These are phyloP conservation scores for Nemania sp. DNA, from an alignment of 2,329 filamentous ascomycete species.

Conservation along the genomic window DNA sequence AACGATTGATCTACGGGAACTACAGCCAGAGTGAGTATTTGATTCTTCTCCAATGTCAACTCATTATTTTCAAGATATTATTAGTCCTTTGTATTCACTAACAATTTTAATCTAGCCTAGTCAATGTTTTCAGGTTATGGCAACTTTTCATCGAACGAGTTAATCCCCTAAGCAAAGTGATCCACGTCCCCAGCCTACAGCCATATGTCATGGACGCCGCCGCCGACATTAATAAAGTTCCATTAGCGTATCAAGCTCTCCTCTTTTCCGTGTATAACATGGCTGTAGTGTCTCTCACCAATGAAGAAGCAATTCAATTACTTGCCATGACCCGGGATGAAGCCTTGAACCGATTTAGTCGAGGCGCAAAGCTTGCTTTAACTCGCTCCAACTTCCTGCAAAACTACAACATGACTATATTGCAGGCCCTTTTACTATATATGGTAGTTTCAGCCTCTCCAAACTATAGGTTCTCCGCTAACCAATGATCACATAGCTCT, in stretches of 20 bases:
- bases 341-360: constrained; percentile 41
- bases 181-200: constrained; percentile 65
- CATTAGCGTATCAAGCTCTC: constrained; percentile 56
- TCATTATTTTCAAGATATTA: not conserved
- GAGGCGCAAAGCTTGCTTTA: constrained; percentile 40
- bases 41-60: not conserved
- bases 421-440: constrained; percentile 53
- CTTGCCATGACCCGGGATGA: constrained; percentile 36
- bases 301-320: constrained; percentile 52
- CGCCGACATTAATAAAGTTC: constrained; percentile 55
- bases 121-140: constrained; percentile 66
- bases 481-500: constrained; percentile 26
- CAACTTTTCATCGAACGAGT: constrained; percentile 66
- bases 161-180: constrained; percentile 67
- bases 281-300: constrained; percentile 56
- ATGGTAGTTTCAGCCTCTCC: constrained; percentile 31
- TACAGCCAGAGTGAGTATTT: constrained; percentile 39
- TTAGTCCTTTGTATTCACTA: constrained; percentile 16
- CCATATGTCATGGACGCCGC: constrained; percentile 61
- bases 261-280: constrained; percentile 62
- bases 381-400: constrained; percentile 50
- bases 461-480: not conserved
- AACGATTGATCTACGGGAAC: constrained; percentile 30
- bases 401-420: constrained; percentile 50
- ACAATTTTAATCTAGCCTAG: constrained; percentile 29